phyloP scores from a whole-genome alignment of 2,329 filamentous ascomycete genomes.

The Aureobasidium vineae region DNA sequence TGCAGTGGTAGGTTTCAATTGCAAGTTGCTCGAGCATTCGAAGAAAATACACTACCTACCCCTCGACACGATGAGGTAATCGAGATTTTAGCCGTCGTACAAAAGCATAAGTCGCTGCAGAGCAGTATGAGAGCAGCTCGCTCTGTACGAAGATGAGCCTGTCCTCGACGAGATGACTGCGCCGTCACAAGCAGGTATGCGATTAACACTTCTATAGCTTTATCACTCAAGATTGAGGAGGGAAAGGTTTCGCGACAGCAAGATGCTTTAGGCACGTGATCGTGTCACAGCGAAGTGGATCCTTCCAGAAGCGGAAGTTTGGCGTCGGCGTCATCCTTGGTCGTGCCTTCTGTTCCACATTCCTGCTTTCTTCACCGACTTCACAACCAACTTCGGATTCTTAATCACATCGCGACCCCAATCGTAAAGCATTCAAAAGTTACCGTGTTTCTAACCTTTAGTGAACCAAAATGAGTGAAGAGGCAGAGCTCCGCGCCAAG shows the following conservation, averaged over 20 bases:
- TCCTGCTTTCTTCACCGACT: neutral
- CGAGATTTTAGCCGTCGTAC: slow-evolving; percentile 2
- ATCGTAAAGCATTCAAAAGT: neutral
- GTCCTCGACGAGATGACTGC: neutral
- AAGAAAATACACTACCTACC: neutral
- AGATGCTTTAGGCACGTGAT: neutral
- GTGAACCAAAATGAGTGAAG: slow-evolving; percentile 27
- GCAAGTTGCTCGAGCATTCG: neutral
- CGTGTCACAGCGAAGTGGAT: neutral
- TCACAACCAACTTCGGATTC: neutral
- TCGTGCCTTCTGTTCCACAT: neutral
- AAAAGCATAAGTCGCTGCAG: neutral
- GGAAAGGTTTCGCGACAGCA: neutral
- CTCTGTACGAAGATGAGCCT: neutral
- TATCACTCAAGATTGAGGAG: neutral
- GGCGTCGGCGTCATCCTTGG: neutral
- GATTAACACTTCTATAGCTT: neutral
- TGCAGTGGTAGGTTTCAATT: neutral
- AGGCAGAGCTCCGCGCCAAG: slow-evolving; percentile 29
- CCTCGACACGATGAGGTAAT: slow-evolving; percentile 23
- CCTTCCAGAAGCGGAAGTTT: slow-evolving; percentile 18
- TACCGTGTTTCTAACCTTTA: neutral
- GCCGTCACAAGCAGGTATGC: neutral
- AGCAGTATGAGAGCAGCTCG: neutral
- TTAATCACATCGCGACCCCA: neutral